Evolutionary conservation across 1,284 basidiomycete species (phyloP), one percentile per base, ranked within the genome.

Genomic region (Wolfiporia cocos): DNA sequence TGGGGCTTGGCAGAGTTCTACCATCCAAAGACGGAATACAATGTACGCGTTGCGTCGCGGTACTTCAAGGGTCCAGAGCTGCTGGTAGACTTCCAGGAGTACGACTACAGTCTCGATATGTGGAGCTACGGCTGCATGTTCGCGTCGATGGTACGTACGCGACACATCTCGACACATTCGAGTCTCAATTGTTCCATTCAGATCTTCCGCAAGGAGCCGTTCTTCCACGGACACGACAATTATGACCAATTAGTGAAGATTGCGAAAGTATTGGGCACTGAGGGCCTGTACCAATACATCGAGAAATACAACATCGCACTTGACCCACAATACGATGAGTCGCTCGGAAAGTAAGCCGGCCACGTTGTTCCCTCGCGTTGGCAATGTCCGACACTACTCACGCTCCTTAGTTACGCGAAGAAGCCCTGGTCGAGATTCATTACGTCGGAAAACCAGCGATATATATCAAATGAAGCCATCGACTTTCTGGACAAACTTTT

Each of bases 121-220:
- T 98, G 95, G 95, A 93, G 90, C 66, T 82, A 92, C 56, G 95
- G 95, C 5, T 98, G 95, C 66, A 98, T 97, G 92, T 97, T 97
- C 64, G 92, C 92, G 11, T 92, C 88, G n/a, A 96, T 98, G 92
- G 92, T 92, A 55, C 51, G 74, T 58, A 28, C 19, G 12, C 33
- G 35, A 31, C 34, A 38, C 29, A 19, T 15, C 18, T 14, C 31
- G 21, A 39, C 24, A 15, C 26, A 7, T 17, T 15, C 28, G 28
- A 2, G 17, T 30, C 5, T 9, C 5, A 15, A 2, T 12, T 19
- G 34, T 43, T 30, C 37, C 29, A 41, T 34, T 39, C 55, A 95
- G 92, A 99, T 99, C 61, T 98, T 99, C 80, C 82, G 95, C 53
- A 98, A 98, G 67, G 95, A 99, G 61, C 95, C 95, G 11, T 96